phyloP scores from a whole-genome alignment of 1,284 basidiomycete species.

The Mycena citricolor region DNA sequence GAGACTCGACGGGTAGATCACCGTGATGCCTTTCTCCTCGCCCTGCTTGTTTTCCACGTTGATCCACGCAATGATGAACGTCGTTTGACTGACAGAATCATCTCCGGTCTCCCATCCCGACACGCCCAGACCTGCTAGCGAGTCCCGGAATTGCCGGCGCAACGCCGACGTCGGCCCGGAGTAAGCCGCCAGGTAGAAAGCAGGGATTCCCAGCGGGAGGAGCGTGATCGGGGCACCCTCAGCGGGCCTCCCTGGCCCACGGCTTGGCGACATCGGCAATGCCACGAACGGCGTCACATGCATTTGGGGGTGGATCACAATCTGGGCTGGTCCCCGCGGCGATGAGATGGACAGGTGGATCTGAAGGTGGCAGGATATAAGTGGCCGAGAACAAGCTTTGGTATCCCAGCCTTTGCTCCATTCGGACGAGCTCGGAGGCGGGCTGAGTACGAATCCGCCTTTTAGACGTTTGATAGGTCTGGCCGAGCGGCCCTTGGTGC shows the following conservation, averaged over 20 bases:
- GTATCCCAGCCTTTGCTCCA: slow-evolving; percentile 67
- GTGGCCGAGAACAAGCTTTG: slow-evolving; percentile 49
- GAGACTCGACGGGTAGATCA: slow-evolving; percentile 67
- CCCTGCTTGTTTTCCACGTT: slow-evolving; percentile 72
- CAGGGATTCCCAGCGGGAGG: slow-evolving; percentile 68
- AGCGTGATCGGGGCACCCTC: slow-evolving; percentile 65
- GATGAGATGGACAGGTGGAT: slow-evolving; percentile 43
- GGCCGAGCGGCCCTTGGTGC: slow-evolving; percentile 26
- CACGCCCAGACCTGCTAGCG: slow-evolving; percentile 58
- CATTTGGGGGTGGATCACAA: slow-evolving; percentile 62
- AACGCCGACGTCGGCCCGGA: slow-evolving; percentile 61
- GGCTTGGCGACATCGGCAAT: slow-evolving; percentile 32
- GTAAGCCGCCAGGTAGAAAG: slow-evolving; percentile 66
- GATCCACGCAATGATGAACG: slow-evolving; percentile 63
- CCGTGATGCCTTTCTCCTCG: slow-evolving; percentile 71
- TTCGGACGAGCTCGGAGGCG: slow-evolving; percentile 43
- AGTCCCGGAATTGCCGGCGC: slow-evolving; percentile 59
- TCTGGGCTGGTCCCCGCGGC: slow-evolving; percentile 33
- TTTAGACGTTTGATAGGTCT: slow-evolving; percentile 46
- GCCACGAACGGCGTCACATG: slow-evolving; percentile 53
- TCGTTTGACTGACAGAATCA: slow-evolving; percentile 16
- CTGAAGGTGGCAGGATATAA: slow-evolving; percentile 61
- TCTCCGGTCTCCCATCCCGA: slow-evolving; percentile 41
- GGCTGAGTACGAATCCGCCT: slow-evolving; percentile 59
- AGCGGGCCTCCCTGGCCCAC: slow-evolving; percentile 37